These are phyloP conservation scores for Tolypocladium paradoxum DNA, from an alignment of 2,329 filamentous ascomycete species.

Conservation along the genomic window DNA sequence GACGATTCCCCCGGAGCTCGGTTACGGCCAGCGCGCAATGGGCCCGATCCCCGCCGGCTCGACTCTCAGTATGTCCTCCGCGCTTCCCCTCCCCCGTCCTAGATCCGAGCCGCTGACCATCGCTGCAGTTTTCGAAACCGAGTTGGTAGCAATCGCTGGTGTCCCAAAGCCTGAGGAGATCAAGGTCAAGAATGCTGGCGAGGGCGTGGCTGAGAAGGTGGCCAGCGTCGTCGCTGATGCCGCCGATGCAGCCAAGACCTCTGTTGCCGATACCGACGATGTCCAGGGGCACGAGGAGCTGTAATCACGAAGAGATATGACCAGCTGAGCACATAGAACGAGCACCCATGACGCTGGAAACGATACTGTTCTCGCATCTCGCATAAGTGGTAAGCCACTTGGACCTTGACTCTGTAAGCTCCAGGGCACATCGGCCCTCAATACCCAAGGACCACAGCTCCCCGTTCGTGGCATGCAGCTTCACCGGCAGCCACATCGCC, in stretches of 20 bases:
- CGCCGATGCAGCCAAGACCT: constrained; percentile 32
- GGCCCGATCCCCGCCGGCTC: constrained; percentile 77
- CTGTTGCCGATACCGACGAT: constrained; percentile 44
- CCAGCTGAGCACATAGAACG: neutral
- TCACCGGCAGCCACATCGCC: no score
- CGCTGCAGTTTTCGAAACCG: constrained; percentile 72
- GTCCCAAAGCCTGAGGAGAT: constrained; percentile 37
- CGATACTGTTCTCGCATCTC: neutral
- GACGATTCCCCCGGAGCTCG: constrained; percentile 79
- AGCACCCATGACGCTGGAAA: neutral
- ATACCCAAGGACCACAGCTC: neutral
- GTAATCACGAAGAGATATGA: constrained; percentile 19
- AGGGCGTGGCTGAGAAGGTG: constrained; percentile 12
- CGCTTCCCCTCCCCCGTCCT: constrained; percentile 4
- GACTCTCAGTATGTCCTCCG: constrained; percentile 52
- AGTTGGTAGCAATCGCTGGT: constrained; percentile 74
- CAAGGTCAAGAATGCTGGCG: constrained; percentile 12
- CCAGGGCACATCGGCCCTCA: neutral
- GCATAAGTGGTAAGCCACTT: no score
- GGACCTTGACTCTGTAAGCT: neutral
- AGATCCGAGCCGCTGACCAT: constrained; percentile 6
- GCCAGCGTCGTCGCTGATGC: constrained; percentile 10
- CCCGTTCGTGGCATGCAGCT: neutral
- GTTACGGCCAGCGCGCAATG: constrained; percentile 65
- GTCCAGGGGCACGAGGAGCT: constrained; percentile 50